Conservation (phyloP, 495 filamentous ascomycete species). For the Cairneyella variabilis region DNA sequence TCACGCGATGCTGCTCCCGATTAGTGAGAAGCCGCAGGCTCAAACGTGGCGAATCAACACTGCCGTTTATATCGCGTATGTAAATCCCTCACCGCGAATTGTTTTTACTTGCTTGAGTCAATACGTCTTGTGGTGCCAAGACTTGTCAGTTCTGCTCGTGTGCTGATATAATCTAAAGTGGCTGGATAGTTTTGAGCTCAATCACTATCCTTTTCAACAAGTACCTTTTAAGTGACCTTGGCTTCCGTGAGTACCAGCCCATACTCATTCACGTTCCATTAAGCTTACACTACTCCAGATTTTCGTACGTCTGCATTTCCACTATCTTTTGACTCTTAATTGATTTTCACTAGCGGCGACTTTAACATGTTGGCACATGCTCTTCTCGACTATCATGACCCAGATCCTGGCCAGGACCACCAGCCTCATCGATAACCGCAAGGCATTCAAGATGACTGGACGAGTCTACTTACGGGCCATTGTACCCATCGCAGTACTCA, state of each 20-base stretch:
- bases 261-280: background rate
- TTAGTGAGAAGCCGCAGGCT: too few species aligned
- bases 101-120: too few species aligned
- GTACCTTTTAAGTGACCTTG: slow-evolving; percentile 70
- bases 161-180: too few species aligned
- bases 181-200: slow-evolving; percentile 85
- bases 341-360: slow-evolving; percentile 28
- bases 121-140: too few species aligned
- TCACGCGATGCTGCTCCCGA: too few species aligned
- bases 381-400: slow-evolving; percentile 69
- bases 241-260: slow-evolving; percentile 65
- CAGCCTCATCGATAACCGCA: slow-evolving; percentile 61
- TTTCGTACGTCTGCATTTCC: slow-evolving; percentile 2
- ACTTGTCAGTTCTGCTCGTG: too few species aligned
- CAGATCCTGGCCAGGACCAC: slow-evolving; percentile 70
- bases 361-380: slow-evolving; percentile 75
- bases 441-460: slow-evolving; percentile 65
- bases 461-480: slow-evolving; percentile 66
- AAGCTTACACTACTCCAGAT: slow-evolving; percentile 9
- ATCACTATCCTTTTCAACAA: slow-evolving; percentile 94
- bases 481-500: slow-evolving; percentile 70
- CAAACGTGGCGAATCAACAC: too few species aligned
- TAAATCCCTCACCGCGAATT: too few species aligned
- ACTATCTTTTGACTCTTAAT: background rate
- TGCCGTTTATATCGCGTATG: too few species aligned